A percentile compares a stretch with the other conserved stretches of the same genome.
Conservation (phyloP, 495 filamentous ascomycete species). For the Schizothecium vesticola region DNA sequence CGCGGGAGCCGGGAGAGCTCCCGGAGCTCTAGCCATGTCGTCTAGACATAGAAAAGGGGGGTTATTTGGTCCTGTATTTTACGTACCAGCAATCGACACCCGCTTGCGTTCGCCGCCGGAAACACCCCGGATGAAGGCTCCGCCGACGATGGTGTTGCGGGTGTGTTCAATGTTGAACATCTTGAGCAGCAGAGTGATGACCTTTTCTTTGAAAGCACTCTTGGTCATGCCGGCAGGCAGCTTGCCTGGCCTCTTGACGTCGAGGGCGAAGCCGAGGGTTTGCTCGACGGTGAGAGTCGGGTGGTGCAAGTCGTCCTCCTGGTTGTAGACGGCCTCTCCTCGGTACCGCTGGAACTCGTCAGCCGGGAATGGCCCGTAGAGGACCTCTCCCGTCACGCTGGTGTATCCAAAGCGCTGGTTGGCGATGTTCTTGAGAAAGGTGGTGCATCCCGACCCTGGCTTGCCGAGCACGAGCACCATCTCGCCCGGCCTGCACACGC, state of each 20-base stretch:
- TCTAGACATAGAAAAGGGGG: no score
- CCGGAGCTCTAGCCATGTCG: no score
- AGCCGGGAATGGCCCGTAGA: conserved; percentile 66
- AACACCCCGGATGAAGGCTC: conserved; percentile 75
- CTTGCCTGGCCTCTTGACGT: conserved; percentile 73
- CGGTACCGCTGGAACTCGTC: conserved; percentile 60
- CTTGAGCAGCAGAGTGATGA: conserved; percentile 65
- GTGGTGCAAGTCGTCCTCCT: conserved; percentile 77
- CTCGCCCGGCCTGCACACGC: conserved; percentile 66
- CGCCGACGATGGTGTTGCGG: conserved; percentile 72
- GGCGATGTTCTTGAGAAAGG: conserved; percentile 78
- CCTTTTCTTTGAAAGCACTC: conserved; percentile 63
- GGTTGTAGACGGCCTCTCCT: conserved; percentile 81
- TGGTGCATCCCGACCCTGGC: conserved; percentile 82
- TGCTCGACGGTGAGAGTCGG: conserved; percentile 78
- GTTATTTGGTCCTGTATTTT: no score
- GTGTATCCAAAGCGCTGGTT: conserved; percentile 81
- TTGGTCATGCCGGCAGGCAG: conserved; percentile 61
- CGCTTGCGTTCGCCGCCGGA: conserved; percentile 81
- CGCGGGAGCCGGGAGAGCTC: no score
- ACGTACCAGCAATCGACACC: conserved; percentile 65
- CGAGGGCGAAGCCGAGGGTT: conserved; percentile 77
- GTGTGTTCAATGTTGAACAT: conserved; percentile 91
- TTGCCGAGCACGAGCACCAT: conserved; percentile 87
- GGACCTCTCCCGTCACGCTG: conserved; percentile 66